Conservation (phyloP, 176 grass and related monocot species). For the Aegilops umbellulata region DNA sequence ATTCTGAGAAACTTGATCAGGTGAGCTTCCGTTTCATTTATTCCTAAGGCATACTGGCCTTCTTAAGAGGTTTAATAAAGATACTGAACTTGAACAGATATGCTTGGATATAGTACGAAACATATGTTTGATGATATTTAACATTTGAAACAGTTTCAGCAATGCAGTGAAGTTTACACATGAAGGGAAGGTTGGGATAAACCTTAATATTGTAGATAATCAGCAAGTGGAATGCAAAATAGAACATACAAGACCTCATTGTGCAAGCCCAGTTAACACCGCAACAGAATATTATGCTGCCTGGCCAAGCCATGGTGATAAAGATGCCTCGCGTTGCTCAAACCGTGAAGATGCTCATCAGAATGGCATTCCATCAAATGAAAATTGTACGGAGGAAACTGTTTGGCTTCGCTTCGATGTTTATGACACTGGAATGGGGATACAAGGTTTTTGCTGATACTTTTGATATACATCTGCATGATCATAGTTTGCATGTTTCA, state of each 20-base stretch:
- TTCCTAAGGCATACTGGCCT: not conserved
- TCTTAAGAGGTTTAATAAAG: not conserved
- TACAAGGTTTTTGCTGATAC: slow-evolving; percentile 68
- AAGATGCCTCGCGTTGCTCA: slow-evolving; percentile 40
- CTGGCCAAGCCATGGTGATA: slow-evolving; percentile 33
- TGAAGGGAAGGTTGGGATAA: slow-evolving; percentile 83
- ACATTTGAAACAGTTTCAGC: slow-evolving; percentile 45
- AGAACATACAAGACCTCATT: slow-evolving; percentile 16
- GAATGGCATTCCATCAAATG: slow-evolving; percentile 28
- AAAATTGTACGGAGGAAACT: slow-evolving; percentile 29
- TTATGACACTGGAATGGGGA: slow-evolving; percentile 91
- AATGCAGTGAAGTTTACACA: slow-evolving; percentile 89
- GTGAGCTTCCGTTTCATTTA: slow-evolving; percentile 35
- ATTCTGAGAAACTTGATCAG: slow-evolving; percentile 81
- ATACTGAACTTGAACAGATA: not conserved
- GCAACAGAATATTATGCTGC: slow-evolving; percentile 17
- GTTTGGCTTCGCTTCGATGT: slow-evolving; percentile 76
- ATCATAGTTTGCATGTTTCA: not conserved
- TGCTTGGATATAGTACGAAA: not conserved
- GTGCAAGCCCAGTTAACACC: slow-evolving; percentile 15
- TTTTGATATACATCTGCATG: slow-evolving; percentile 3
- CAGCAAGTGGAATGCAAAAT: slow-evolving; percentile 18
- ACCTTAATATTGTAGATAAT: slow-evolving; percentile 54
- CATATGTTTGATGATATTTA: slow-evolving; percentile 11
- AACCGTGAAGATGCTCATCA: slow-evolving; percentile 39